phyloP scores from a whole-genome alignment of 2,329 filamentous ascomycete species.

The Clarireedia paspali region DNA sequence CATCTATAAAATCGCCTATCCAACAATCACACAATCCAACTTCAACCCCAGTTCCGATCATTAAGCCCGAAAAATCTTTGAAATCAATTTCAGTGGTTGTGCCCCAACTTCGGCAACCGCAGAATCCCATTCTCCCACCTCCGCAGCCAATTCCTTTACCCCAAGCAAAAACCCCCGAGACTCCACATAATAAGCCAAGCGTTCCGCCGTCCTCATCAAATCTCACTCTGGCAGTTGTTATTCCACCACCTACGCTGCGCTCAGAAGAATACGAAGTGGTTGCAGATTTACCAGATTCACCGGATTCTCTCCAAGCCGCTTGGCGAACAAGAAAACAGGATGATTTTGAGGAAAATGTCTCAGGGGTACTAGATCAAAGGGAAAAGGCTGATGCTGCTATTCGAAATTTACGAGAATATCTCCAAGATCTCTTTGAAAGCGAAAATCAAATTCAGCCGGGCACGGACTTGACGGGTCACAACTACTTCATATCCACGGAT shows the following conservation, averaged over 20 bases:
- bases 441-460: constrained; percentile 61
- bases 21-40: not conserved
- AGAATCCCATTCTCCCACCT: not conserved
- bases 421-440: constrained; percentile 67
- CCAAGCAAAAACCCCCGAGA: not conserved
- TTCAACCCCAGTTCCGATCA: not conserved
- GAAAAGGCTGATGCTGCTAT: constrained; percentile 72
- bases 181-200: not conserved
- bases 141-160: not conserved
- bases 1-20: not conserved
- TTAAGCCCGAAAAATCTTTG: not conserved
- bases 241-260: constrained; percentile 22
- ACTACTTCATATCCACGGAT: constrained; percentile 45
- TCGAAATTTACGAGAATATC: constrained; percentile 59
- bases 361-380: constrained; percentile 66
- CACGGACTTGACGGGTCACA: constrained; percentile 30
- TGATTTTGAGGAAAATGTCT: constrained; percentile 48
- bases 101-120: not conserved
- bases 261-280: constrained; percentile 25
- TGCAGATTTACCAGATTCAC: constrained; percentile 23
- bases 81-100: not conserved
- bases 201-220: constrained; percentile 7
- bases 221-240: constrained; percentile 21
- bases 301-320: constrained; percentile 19
- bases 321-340: constrained; percentile 40